Percentiles rank a stretch among this genome's conserved stretches.
phyloP scores from a whole-genome alignment of 2,329 filamentous ascomycete genomes.

The Pseudogymnoascus sp. region DNA sequence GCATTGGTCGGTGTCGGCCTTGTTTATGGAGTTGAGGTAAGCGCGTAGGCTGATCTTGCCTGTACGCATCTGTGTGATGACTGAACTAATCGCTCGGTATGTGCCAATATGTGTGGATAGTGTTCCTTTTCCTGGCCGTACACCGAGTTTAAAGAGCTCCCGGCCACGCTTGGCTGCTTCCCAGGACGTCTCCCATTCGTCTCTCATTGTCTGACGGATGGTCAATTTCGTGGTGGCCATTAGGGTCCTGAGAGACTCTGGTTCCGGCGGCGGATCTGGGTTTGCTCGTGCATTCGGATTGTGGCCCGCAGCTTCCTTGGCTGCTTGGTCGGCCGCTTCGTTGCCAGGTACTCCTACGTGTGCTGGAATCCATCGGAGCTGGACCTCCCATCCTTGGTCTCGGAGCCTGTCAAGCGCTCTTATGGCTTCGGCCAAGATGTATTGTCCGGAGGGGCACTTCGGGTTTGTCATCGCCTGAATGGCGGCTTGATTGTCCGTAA shows the following conservation, averaged over 20 bases:
- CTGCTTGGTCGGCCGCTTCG: not conserved
- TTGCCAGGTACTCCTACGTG: too few species aligned
- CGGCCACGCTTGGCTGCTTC: conserved; percentile 18
- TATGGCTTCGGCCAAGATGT: too few species aligned
- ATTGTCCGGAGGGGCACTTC: too few species aligned
- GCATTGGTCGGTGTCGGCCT: conserved; percentile 25
- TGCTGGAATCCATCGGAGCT: too few species aligned
- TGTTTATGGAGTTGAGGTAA: conserved; percentile 26
- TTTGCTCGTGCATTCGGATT: conserved; percentile 12
- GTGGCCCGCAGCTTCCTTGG: conserved; percentile 19
- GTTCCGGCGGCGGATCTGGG: conserved; percentile 12
- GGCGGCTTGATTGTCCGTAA: too few species aligned
- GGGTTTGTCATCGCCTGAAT: too few species aligned
- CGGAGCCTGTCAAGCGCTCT: too few species aligned
- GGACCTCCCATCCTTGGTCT: too few species aligned
- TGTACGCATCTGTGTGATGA: conserved; percentile 16
- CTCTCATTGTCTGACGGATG: conserved; percentile 18
- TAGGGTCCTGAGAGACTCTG: conserved; percentile 13
- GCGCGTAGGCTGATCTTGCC: conserved; percentile 22
- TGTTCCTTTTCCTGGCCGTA: conserved; percentile 13
- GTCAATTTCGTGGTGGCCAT: conserved; percentile 13
- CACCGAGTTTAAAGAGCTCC: conserved; percentile 17
- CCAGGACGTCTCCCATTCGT: conserved; percentile 19
- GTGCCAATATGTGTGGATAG: conserved; percentile 9
- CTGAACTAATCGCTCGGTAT: conserved; percentile 21